Conservation (phyloP, 345 rosid genomes). For the Salix brachista region DNA sequence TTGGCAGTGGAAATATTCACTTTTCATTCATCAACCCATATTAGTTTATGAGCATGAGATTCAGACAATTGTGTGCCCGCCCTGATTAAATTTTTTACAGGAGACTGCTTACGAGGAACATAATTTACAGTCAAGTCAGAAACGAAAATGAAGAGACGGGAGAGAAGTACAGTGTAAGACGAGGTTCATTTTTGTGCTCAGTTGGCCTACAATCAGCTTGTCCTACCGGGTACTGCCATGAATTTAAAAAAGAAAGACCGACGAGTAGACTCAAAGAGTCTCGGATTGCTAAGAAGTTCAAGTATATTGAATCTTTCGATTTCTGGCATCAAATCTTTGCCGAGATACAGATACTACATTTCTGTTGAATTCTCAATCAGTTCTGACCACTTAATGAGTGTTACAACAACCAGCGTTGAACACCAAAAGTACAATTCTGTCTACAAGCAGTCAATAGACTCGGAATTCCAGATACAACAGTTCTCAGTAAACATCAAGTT, state of each 20-base stretch:
- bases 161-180: background rate
- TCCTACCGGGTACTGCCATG: background rate
- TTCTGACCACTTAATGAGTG: slow-evolving; percentile 6
- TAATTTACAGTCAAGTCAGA: background rate
- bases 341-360: slow-evolving; percentile 12
- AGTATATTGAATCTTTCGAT: slow-evolving; percentile 7
- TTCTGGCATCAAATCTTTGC: background rate
- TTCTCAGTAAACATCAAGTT: slow-evolving; percentile 25
- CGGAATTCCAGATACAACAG: slow-evolving; percentile 28
- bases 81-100: too few species aligned
- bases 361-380: slow-evolving; percentile 8
- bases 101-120: background rate
- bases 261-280: background rate
- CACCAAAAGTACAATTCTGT: slow-evolving; percentile 10
- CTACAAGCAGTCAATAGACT: slow-evolving; percentile 27
- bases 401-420: slow-evolving; percentile 16
- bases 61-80: background rate
- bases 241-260: background rate
- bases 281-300: background rate
- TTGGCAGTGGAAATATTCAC: too few species aligned
- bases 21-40: background rate
- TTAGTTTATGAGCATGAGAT: background rate
- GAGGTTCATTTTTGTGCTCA: background rate
- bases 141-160: background rate
- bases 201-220: background rate